Percentiles rank a stretch among this genome's conserved stretches.
phyloP scores from a whole-genome alignment of 345 rosid species.

The Nasturtium officinale region DNA sequence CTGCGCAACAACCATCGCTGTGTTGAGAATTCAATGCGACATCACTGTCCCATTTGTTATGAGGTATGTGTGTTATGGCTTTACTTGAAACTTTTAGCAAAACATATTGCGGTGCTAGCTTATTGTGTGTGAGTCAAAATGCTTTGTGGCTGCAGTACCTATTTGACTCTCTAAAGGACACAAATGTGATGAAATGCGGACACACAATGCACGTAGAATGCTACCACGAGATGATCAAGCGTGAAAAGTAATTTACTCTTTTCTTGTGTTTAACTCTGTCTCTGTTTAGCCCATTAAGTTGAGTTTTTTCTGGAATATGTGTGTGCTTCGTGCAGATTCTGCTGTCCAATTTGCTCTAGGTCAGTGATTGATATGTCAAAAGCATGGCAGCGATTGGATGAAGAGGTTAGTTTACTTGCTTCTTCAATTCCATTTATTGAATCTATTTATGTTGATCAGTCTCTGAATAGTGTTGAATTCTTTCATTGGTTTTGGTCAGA shows the following conservation, averaged over 20 bases:
- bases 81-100: neutral
- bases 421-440: constrained; percentile 4
- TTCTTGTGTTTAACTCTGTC: neutral
- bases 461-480: neutral
- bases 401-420: constrained; percentile 64
- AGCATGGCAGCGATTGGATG: constrained; percentile 86
- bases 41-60: constrained; percentile 95
- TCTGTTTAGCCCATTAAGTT: neutral
- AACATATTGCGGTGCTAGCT: neutral
- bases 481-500: constrained; percentile 50
- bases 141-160: constrained; percentile 57
- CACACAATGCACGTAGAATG: constrained; percentile 97
- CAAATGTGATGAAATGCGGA: constrained; percentile 93
- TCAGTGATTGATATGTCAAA: constrained; percentile 89
- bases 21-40: constrained; percentile 95
- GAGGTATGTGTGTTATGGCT: constrained; percentile 58
- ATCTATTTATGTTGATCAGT: neutral
- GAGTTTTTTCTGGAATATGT: neutral
- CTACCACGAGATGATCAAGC: constrained; percentile 79
- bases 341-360: constrained; percentile 96
- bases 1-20: constrained; percentile 80
- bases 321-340: constrained; percentile 51
- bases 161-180: constrained; percentile 90
- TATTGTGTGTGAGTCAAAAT: constrained; percentile 3
- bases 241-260: constrained; percentile 62